Percentiles rank a stretch among this genome's conserved stretches.
These are phyloP conservation scores for Xylaria sp. DNA, from an alignment of 2,329 filamentous ascomycete genomes.

Conservation along the genomic window DNA sequence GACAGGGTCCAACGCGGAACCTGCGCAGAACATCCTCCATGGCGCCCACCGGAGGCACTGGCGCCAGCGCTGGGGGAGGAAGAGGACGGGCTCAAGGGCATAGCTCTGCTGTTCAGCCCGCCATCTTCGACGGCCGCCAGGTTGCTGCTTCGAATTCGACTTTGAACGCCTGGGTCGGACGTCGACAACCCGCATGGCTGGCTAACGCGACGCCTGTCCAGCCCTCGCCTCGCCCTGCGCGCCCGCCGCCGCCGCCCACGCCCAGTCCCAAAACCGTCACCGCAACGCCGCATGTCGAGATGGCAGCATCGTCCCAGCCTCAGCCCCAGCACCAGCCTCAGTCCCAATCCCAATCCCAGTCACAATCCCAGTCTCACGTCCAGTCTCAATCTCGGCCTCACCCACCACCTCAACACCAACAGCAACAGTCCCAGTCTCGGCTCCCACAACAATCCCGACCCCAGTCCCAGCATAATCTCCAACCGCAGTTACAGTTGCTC, in stretches of 20 bases:
- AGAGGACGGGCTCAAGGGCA: slow-evolving; percentile 14
- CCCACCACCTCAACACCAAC: slow-evolving; percentile 8
- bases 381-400: slow-evolving; percentile 15
- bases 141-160: slow-evolving; percentile 57
- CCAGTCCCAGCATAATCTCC: slow-evolving; percentile 14
- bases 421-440: slow-evolving; percentile 14
- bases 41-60: slow-evolving; percentile 44
- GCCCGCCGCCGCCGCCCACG: slow-evolving; percentile 33
- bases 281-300: slow-evolving; percentile 30
- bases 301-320: slow-evolving; percentile 12
- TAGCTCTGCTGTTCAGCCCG: not conserved
- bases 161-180: slow-evolving; percentile 54
- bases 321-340: slow-evolving; percentile 25
- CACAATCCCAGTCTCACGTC: slow-evolving; percentile 9
- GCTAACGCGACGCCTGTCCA: slow-evolving; percentile 47
- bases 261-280: slow-evolving; percentile 24
- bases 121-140: slow-evolving; percentile 39
- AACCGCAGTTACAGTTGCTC: slow-evolving; percentile 14
- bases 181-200: slow-evolving; percentile 52
- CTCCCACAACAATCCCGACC: slow-evolving; percentile 13
- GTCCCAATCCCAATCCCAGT: slow-evolving; percentile 1
- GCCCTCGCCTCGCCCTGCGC: slow-evolving; percentile 47
- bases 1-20: slow-evolving; percentile 21
- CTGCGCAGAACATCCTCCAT: slow-evolving; percentile 34
- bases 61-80: slow-evolving; percentile 20